phyloP scores from a whole-genome alignment of 2,329 filamentous ascomycete species.

The Hypocrella siamensis region DNA sequence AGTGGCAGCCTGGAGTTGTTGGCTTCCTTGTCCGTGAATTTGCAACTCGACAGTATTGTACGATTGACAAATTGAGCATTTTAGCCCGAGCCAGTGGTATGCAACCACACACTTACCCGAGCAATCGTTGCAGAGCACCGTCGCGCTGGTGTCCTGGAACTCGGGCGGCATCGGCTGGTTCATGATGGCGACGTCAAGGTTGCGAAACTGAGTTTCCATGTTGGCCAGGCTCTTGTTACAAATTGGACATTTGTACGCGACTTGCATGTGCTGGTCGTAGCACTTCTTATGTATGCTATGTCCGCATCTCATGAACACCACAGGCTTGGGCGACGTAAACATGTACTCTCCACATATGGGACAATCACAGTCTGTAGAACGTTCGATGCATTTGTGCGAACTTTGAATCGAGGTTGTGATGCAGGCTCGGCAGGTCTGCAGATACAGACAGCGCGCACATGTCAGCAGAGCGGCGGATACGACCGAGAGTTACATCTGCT shows the following conservation, averaged over 20 bases:
- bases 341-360: conserved; percentile 95
- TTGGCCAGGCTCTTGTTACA: conserved; percentile 95
- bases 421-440: conserved; percentile 77
- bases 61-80: conserved; percentile 60
- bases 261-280: conserved; percentile 74
- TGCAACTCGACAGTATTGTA: conserved; percentile 55
- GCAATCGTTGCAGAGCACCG: conserved; percentile 91
- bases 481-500: conserved; percentile 7
- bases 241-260: conserved; percentile 89
- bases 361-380: conserved; percentile 87
- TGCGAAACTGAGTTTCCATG: conserved; percentile 91
- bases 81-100: conserved; percentile 91
- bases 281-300: conserved; percentile 90
- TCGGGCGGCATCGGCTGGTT: conserved; percentile 84
- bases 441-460: background rate
- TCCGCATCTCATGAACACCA: conserved; percentile 90
- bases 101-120: conserved; percentile 69
- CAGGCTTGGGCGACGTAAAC: conserved; percentile 76
- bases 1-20: conserved; percentile 11
- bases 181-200: conserved; percentile 74
- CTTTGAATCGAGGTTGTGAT: conserved; percentile 76
- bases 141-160: conserved; percentile 62
- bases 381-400: conserved; percentile 85
- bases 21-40: conserved; percentile 31
- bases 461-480: background rate